Conservation (phyloP, 805 yeast species). For the Metschnikowia henanensis region DNA sequence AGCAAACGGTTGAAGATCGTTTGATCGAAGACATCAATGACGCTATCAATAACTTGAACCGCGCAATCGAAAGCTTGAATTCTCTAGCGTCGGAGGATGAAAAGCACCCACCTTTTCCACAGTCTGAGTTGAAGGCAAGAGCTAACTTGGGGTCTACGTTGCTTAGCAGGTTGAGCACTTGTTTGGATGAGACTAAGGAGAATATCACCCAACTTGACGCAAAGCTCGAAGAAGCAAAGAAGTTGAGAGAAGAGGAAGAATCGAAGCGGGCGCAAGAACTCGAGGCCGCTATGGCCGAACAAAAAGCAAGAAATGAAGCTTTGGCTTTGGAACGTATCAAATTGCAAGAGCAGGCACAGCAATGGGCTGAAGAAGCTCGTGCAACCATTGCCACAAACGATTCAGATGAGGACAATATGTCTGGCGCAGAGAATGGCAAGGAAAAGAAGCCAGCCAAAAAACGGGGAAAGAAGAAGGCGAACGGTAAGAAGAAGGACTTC, state of each 20-base stretch:
- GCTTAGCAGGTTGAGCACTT: slow-evolving; percentile 66
- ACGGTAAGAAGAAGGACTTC: slow-evolving; percentile 32
- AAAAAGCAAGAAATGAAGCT: slow-evolving; percentile 47
- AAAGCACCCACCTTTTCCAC: slow-evolving; percentile 71
- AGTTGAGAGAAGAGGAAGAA: slow-evolving; percentile 58
- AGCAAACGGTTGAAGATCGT: slow-evolving; percentile 57
- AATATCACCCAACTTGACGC: slow-evolving; percentile 56
- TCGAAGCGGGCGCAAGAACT: slow-evolving; percentile 35
- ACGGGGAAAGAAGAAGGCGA: slow-evolving; percentile 22
- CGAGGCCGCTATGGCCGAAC: slow-evolving; percentile 42
- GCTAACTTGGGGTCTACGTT: slow-evolving; percentile 85
- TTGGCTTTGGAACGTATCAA: slow-evolving; percentile 45
- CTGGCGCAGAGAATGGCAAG: slow-evolving; percentile 26
- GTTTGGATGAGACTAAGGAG: slow-evolving; percentile 69
- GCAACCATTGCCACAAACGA: slow-evolving; percentile 37
- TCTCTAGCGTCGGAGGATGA: slow-evolving; percentile 54
- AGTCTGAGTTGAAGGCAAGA: slow-evolving; percentile 78
- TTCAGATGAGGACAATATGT: slow-evolving; percentile 33
- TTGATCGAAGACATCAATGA: slow-evolving; percentile 58
- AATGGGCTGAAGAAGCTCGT: slow-evolving; percentile 48
- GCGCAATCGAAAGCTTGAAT: slow-evolving; percentile 60
- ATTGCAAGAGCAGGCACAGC: slow-evolving; percentile 52
- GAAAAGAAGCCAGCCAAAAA: slow-evolving; percentile 23
- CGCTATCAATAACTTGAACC: slow-evolving; percentile 55
- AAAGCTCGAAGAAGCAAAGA: slow-evolving; percentile 74